These are phyloP conservation scores for Cercospora sesami DNA, from an alignment of 2,329 filamentous ascomycete genomes.

Conservation along the genomic window DNA sequence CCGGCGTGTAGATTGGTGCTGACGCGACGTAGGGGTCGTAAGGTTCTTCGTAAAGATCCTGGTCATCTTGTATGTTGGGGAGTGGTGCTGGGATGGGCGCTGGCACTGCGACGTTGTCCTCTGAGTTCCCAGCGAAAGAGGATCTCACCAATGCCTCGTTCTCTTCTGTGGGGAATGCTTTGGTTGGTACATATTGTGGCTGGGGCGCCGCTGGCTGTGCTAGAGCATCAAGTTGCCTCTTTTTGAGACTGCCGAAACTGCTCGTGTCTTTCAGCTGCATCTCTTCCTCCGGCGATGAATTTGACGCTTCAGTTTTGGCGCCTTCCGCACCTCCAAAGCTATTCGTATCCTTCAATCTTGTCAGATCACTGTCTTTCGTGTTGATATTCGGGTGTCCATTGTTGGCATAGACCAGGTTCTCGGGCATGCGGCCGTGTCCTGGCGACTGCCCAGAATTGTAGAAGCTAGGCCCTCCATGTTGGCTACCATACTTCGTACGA, in stretches of 20 bases:
- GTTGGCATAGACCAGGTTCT: conserved; percentile 4
- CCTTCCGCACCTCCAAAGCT: conserved; percentile 9
- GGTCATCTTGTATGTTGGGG: background rate
- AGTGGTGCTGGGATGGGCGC: background rate
- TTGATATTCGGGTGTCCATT: conserved; percentile 6
- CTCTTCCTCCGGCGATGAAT: background rate
- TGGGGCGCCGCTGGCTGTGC: background rate
- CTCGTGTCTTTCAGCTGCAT: conserved; percentile 4
- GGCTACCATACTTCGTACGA: background rate
- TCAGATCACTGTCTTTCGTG: background rate
- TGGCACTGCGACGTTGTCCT: background rate
- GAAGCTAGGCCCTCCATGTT: conserved; percentile 2
- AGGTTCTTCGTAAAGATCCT: background rate
- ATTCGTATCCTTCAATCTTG: background rate
- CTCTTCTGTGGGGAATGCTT: conserved; percentile 8
- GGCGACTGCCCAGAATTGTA: background rate
- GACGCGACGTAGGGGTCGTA: conserved; percentile 10
- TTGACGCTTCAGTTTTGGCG: background rate
- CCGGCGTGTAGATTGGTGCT: conserved; percentile 30
- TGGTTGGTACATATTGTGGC: conserved; percentile 8
- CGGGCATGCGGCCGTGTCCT: conserved; percentile 3
- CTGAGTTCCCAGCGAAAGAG: conserved; percentile 1
- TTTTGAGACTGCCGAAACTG: conserved; percentile 1
- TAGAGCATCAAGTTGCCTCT: conserved; percentile 4
- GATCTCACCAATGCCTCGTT: conserved; percentile 5